Percentiles rank a stretch among this genome's conserved stretches.
These are phyloP conservation scores for Cystobasidiaceae sp. DNA, from an alignment of 1,284 basidiomycete species.

Conservation along the genomic window DNA sequence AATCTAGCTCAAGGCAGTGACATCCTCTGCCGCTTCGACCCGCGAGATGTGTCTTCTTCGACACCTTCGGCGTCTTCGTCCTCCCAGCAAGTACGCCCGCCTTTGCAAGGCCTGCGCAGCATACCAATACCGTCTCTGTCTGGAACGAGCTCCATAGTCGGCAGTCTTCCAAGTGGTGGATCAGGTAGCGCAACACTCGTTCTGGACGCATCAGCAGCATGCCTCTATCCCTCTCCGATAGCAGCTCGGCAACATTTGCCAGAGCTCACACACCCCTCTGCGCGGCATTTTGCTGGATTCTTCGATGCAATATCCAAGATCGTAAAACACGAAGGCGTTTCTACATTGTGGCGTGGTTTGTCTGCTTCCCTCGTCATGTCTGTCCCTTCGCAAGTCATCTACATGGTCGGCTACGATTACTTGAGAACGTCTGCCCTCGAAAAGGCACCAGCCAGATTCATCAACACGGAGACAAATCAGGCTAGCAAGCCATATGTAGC, in stretches of 20 bases:
- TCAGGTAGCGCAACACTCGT: slow-evolving; percentile 52
- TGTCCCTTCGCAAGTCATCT: slow-evolving; percentile 85
- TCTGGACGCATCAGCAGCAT: slow-evolving; percentile 16
- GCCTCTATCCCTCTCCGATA: slow-evolving; percentile 34
- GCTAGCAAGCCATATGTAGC: slow-evolving; percentile 55
- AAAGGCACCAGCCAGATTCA: slow-evolving; percentile 31
- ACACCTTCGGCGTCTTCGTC: slow-evolving; percentile 13
- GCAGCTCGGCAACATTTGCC: slow-evolving; percentile 20
- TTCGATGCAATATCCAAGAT: slow-evolving; percentile 40
- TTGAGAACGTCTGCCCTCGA: slow-evolving; percentile 54
- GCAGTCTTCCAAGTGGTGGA: slow-evolving; percentile 62
- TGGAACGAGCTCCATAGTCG: slow-evolving; percentile 57
- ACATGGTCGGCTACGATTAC: slow-evolving; percentile 95
- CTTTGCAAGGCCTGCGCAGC: not conserved
- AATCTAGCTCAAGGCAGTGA: slow-evolving; percentile 35
- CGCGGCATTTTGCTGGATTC: slow-evolving; percentile 33
- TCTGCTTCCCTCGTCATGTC: slow-evolving; percentile 64
- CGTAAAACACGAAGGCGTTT: slow-evolving; percentile 36
- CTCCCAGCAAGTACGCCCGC: not conserved
- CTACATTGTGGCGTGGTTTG: slow-evolving; percentile 42
- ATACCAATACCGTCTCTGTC: not conserved
- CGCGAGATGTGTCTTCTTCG: slow-evolving; percentile 35
- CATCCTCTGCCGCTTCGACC: slow-evolving; percentile 45
- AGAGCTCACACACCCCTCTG: slow-evolving; percentile 10
- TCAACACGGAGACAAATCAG: slow-evolving; percentile 51